Conservation (phyloP, 1,284 basidiomycete species). For the Ceratorhiza oryzae-sativae region DNA sequence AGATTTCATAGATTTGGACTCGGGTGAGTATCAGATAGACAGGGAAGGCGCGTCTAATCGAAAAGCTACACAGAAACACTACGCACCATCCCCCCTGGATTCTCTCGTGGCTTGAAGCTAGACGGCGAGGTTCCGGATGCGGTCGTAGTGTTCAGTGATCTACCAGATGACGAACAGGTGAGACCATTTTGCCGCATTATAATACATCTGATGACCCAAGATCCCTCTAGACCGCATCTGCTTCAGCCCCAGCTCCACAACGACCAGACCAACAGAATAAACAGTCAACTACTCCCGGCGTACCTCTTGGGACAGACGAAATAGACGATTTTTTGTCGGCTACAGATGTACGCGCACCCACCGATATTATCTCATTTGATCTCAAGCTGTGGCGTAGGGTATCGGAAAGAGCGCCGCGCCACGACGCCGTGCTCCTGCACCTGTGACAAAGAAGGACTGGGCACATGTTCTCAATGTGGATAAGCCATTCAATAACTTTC, state of each 20-base stretch:
- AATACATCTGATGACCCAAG: neutral
- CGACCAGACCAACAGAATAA: neutral
- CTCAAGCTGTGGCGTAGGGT: neutral
- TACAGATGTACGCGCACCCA: neutral
- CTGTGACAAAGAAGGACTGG: slow-evolving; percentile 87
- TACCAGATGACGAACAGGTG: slow-evolving; percentile 38
- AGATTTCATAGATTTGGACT: slow-evolving; percentile 60
- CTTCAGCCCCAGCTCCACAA: neutral
- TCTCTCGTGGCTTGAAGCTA: slow-evolving; percentile 66
- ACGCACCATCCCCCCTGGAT: slow-evolving; percentile 54
- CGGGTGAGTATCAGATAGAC: slow-evolving; percentile 55
- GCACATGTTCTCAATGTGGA: slow-evolving; percentile 96
- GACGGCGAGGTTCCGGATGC: slow-evolving; percentile 62
- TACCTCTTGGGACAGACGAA: slow-evolving; percentile 17
- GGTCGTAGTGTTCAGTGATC: slow-evolving; percentile 47
- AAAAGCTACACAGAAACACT: slow-evolving; percentile 46
- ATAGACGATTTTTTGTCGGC: slow-evolving; percentile 6
- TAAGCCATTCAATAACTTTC: slow-evolving; percentile 84
- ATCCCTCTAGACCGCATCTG: neutral
- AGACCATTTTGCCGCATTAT: neutral
- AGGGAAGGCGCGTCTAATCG: slow-evolving; percentile 46
- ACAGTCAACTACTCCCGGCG: neutral
- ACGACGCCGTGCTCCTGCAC: slow-evolving; percentile 45
- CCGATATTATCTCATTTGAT: neutral
- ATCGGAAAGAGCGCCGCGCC: neutral